Evolutionary conservation across 345 rosid genomes (phyloP), one percentile per base, ranked within the genome.

Genomic region (Citrus maxima): DNA sequence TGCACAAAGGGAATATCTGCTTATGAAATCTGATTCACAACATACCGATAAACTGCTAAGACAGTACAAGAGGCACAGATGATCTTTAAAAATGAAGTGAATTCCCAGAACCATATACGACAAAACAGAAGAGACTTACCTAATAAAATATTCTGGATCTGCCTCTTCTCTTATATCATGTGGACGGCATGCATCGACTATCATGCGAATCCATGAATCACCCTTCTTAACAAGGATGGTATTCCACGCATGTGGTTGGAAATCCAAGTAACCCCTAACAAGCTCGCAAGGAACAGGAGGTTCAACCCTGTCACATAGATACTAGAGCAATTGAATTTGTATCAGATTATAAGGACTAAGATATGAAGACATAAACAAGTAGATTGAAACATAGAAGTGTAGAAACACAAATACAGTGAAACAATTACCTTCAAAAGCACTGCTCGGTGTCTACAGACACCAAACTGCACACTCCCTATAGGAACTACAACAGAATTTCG

Each of bases 231-330:
- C 79, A 64, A 86, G 89, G 80, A 94, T 80, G 70, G 85, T 81
- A 82, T 96, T 96, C 99, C 99, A 96, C 28, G 98, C 98, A 89
- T 94, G 99, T 51, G 98, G 98, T 83, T 82, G 77, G 84, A 89
- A 96, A 86, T 94, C 98, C 81, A 94, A 83, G 87, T 96, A 96
- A 28, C 99, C 99, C 87, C 99, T 93, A 60, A 96, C 94, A 89
- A 96, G 97, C 89, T 96, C 99, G 74, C 99, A 96, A 28, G 94
- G 98, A 60, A 96, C 77, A 49, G 98, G 97, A 77, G 98, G 99
- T 68, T 90, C 90, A 95, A 94, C 92, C 62, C 99, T 88, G 68
- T 96, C 99, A 75, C 99, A 96, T 51, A 96, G 90, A 85, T 93
- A 94, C 99, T 94, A 81, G 27, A 82, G 61, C 66, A 81, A 80